A percentile compares a stretch with the other conserved stretches of the same genome.
Evolutionary conservation across 2,329 filamentous ascomycete genomes (phyloP).

Genomic region (Fusarium sublunatum): DNA sequence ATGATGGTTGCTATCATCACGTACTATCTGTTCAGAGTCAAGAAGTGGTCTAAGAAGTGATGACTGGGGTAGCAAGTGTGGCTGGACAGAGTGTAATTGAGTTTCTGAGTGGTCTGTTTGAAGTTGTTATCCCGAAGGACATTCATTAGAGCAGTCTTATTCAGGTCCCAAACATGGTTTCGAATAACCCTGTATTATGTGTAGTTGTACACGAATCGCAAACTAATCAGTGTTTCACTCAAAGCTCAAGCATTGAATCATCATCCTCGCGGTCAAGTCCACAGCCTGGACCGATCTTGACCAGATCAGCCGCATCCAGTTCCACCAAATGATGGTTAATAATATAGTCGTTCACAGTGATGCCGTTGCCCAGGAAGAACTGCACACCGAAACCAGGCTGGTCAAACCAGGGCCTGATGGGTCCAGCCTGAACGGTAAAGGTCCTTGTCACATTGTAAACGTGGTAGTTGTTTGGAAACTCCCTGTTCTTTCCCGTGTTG

Average conservation of each 20-base stretch:
- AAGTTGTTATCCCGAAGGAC: too few relatives aligned
- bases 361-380: slow-evolving; percentile 22
- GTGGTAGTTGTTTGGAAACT: slow-evolving; percentile 32
- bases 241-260: not conserved
- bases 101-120: too few relatives aligned
- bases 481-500: not conserved
- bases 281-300: slow-evolving; percentile 17
- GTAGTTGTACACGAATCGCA: too few relatives aligned
- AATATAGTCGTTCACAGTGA: slow-evolving; percentile 22
- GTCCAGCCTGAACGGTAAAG: slow-evolving; percentile 28
- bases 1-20: slow-evolving; percentile 66
- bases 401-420: slow-evolving; percentile 28
- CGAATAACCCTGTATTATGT: too few relatives aligned
- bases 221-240: not conserved
- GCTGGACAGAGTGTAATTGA: too few relatives aligned
- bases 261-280: slow-evolving; percentile 6
- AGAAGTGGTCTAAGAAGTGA: slow-evolving; percentile 45
- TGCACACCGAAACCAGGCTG: slow-evolving; percentile 30
- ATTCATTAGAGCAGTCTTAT: too few relatives aligned
- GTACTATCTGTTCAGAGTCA: slow-evolving; percentile 72
- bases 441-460: slow-evolving; percentile 18
- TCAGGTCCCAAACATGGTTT: too few relatives aligned
- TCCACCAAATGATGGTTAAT: not conserved
- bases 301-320: not conserved
- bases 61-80: not conserved